Percentiles rank a stretch among this genome's conserved stretches.
Evolutionary conservation across 1,284 basidiomycete species (phyloP).

Genomic region (Fomes fomentarius): DNA sequence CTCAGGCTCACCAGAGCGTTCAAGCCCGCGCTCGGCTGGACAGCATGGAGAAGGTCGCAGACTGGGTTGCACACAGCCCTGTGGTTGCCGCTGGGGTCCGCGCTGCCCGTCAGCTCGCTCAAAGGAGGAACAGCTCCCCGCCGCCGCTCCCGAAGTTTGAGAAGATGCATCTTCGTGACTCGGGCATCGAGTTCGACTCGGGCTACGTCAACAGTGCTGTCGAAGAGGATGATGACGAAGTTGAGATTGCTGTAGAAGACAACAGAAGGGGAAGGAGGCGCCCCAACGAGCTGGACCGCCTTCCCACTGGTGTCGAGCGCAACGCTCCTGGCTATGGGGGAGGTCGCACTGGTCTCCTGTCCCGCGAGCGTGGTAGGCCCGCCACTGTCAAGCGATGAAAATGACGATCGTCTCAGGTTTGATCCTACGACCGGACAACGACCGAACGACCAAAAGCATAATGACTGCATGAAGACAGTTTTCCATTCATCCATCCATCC

Average conservation of each 20-base stretch:
- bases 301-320: conserved; percentile 9
- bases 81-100: conserved; percentile 24
- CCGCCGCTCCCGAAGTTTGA: conserved; percentile 29
- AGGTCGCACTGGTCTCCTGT: conserved; percentile 33
- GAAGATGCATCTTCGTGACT: conserved; percentile 21
- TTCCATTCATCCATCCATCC: conserved; percentile 5
- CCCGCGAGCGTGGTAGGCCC: conserved; percentile 27
- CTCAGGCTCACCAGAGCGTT: conserved; percentile 20
- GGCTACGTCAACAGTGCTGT: conserved; percentile 10
- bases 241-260: conserved; percentile 3
- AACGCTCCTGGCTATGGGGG: conserved; percentile 32
- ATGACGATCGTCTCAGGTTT: background rate
- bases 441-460: conserved; percentile 24
- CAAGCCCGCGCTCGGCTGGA: conserved; percentile 33
- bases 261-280: conserved; percentile 29
- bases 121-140: conserved; percentile 33
- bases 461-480: conserved; percentile 19
- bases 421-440: conserved; percentile 15
- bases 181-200: conserved; percentile 23
- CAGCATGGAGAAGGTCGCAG: conserved; percentile 37
- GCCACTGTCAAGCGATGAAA: conserved; percentile 15
- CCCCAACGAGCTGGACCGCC: conserved; percentile 30
- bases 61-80: conserved; percentile 38
- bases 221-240: conserved; percentile 22
- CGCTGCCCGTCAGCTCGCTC: conserved; percentile 19